Evolutionary conservation across 2,329 filamentous ascomycete genomes (phyloP).

Genomic region (Hypoxylon sp.): DNA sequence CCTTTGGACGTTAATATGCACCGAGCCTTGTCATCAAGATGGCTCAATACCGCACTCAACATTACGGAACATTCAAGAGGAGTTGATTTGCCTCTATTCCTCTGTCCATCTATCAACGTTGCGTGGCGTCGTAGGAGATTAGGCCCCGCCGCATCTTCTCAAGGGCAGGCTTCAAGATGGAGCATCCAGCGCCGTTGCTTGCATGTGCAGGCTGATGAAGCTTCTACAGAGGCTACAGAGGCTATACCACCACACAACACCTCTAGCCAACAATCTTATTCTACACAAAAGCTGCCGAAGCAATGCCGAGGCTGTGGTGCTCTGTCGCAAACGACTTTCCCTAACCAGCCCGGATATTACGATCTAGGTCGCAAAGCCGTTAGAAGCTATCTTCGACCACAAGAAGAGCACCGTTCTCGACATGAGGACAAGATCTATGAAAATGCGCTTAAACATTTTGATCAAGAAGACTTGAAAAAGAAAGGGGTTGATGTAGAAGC

Average conservation of each 20-base stretch:
- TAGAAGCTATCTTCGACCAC: conserved; percentile 54
- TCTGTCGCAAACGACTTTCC: conserved; percentile 63
- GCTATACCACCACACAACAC: conserved; percentile 2
- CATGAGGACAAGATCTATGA: conserved; percentile 59
- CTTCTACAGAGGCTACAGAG: not conserved
- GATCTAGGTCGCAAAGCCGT: conserved; percentile 61
- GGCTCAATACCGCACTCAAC: conserved; percentile 54
- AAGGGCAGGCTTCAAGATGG: conserved; percentile 36
- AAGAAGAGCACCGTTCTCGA: conserved; percentile 37
- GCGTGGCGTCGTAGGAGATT: conserved; percentile 47
- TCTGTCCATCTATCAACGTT: conserved; percentile 56
- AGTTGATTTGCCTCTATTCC: conserved; percentile 56
- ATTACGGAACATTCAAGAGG: conserved; percentile 50
- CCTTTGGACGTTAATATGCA: conserved; percentile 50
- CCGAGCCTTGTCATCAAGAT: conserved; percentile 53
- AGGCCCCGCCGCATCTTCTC: conserved; percentile 20
- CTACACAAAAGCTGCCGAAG: conserved; percentile 55
- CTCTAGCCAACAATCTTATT: not conserved
- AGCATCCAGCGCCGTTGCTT: conserved; percentile 40
- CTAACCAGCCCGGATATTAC: conserved; percentile 65
- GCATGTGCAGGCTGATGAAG: conserved; percentile 43
- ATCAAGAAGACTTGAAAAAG: conserved; percentile 52
- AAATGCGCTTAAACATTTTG: conserved; percentile 54
- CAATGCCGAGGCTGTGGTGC: conserved; percentile 73
- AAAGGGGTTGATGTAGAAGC: conserved; percentile 57